Base-by-base conservation (phyloP, 2,329 filamentous ascomycete species). In the Grosmannia clavigera region DNA sequence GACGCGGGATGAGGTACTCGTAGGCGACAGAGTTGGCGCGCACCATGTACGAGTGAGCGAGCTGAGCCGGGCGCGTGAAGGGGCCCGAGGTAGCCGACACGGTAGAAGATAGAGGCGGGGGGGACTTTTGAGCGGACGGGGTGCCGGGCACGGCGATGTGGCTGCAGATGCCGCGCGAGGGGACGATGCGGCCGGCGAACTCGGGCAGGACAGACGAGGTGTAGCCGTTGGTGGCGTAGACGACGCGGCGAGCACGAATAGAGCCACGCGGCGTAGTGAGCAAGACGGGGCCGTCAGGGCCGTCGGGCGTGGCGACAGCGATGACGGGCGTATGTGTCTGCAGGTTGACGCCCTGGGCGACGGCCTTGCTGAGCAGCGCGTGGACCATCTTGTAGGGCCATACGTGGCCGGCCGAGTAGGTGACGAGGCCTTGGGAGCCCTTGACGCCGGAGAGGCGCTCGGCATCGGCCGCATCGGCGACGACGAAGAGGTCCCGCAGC, bases 271-370 rank as follows among this genome's bases (percentile, higher is more conserved):
- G 60, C 0, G 78, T 81, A 27, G 70, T 58, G 1, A 80, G 67
- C 55, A 9, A 65, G 7, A 50, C 6, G 48, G 6, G 14, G 48
- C 31, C n/a, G 48, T 12, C 53, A 6, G 35, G n/a, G 25, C 35
- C 58, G 43, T 55, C 53, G 22, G 53, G 19, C 7, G 52, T 22
- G 22, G 48, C 64, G 55, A 60, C n/a, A 66, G 58, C 10, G 61
- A 68, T 64, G 0, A 75, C 79, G 1, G 75, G 72, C 1, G 79
- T 82, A 61, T 74, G 70, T 0, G 79, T 80, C 65, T 83, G 79
- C 46, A 83, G 63, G 63, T 80, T 79, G 11, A 80, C 65, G 0
- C 76, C 78, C 53, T 65, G 68, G 1, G 66, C 62, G 19, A 59
- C 10, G 48, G 58, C 51, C 19, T 27, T 40, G 33, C 3, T 31